Conservation (phyloP, 2,329 filamentous ascomycete genomes). For the Orbilia blumenaviensis region DNA sequence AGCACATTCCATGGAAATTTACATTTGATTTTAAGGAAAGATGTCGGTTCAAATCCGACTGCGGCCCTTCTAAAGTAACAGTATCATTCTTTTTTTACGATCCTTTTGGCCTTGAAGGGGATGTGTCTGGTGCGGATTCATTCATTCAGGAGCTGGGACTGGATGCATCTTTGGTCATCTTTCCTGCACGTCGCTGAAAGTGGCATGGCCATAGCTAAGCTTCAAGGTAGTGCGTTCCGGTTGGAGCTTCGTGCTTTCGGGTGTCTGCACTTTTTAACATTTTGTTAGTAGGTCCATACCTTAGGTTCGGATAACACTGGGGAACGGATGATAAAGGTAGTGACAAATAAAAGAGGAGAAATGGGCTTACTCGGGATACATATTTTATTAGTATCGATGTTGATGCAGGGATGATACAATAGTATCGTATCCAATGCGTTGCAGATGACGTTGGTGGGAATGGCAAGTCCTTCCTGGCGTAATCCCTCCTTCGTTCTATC, state of each 20-base stretch:
- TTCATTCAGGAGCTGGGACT: no score
- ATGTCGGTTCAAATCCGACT: constrained; percentile 49
- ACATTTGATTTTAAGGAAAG: constrained; percentile 12
- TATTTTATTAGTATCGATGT: no score
- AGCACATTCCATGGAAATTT: constrained; percentile 21
- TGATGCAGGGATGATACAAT: neutral
- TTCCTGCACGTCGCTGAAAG: neutral
- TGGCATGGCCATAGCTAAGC: neutral
- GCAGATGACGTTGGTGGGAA: constrained; percentile 50
- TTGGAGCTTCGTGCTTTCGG: neutral
- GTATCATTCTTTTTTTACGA: neutral
- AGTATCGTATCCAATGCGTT: constrained; percentile 21
- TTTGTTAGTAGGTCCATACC: no score
- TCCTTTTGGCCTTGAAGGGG: neutral
- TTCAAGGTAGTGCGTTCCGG: neutral
- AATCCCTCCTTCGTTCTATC: constrained; percentile 1
- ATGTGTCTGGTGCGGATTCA: neutral
- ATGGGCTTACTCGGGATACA: no score
- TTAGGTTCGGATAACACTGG: neutral
- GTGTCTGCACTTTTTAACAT: neutral
- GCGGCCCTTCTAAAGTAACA: neutral
- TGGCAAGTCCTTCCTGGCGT: constrained; percentile 27
- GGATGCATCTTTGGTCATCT: no score
- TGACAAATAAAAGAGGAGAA: no score
- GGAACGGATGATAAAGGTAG: neutral